phyloP scores from a whole-genome alignment of 2,329 filamentous ascomycete genomes.

The Peltaster fructicola region DNA sequence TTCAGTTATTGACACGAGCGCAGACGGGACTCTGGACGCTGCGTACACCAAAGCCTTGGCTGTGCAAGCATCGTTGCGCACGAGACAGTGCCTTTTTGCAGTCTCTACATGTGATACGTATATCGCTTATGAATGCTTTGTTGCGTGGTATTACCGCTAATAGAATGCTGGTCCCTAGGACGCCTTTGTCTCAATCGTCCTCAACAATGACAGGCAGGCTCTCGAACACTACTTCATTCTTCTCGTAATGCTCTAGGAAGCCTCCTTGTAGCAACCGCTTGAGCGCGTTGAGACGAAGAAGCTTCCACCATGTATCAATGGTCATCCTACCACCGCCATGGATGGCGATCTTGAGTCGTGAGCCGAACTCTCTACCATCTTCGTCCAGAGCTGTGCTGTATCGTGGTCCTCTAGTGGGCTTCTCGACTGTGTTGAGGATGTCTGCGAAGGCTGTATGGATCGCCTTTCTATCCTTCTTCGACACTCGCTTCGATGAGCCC shows the following conservation, averaged over 20 bases:
- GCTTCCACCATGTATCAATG: conserved; percentile 60
- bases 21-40: too few relatives aligned
- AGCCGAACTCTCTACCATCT: conserved; percentile 43
- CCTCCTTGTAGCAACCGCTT: conserved; percentile 43
- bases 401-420: conserved; percentile 47
- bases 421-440: conserved; percentile 47
- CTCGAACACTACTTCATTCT: conserved; percentile 43
- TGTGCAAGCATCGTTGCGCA: too few relatives aligned
- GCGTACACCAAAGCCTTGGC: too few relatives aligned
- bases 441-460: conserved; percentile 50
- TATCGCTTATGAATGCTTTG: too few relatives aligned
- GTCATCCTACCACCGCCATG: conserved; percentile 40
- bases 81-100: too few relatives aligned
- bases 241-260: conserved; percentile 44
- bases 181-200: too few relatives aligned
- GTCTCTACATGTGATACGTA: too few relatives aligned
- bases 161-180: too few relatives aligned
- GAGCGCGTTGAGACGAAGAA: conserved; percentile 43
- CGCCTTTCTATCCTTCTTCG: conserved; percentile 47
- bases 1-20: too few relatives aligned
- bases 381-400: conserved; percentile 47
- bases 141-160: too few relatives aligned
- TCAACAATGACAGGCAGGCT: conserved; percentile 31
- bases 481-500: conserved; percentile 42
- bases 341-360: conserved; percentile 43